Evolutionary conservation across 106 monocot genomes (phyloP).

Genomic region (Alisma plantagoaquatica): DNA sequence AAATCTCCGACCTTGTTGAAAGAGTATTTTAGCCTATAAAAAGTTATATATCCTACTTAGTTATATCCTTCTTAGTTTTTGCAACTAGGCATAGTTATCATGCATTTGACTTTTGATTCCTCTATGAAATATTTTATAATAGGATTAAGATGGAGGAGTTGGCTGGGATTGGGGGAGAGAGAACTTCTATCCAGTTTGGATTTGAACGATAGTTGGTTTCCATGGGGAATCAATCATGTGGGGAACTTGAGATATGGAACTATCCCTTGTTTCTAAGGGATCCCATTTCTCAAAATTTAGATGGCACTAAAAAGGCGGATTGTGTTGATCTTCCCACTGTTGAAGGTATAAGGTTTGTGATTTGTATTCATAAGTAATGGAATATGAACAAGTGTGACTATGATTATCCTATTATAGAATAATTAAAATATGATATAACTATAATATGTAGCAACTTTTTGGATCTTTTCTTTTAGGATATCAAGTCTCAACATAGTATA

Average conservation of each 20-base stretch:
- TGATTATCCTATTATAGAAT: background rate
- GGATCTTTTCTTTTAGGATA: background rate
- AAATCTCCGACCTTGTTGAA: constrained; percentile 35
- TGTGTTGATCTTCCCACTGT: constrained; percentile 38
- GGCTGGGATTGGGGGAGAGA: constrained; percentile 34
- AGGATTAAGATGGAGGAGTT: constrained; percentile 42
- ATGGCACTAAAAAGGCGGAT: constrained; percentile 37
- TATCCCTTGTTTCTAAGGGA: constrained; percentile 52
- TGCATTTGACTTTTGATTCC: background rate
- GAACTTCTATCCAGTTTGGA: constrained; percentile 21
- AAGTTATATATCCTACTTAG: too few species aligned
- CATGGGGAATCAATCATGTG: constrained; percentile 64
- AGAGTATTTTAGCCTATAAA: constrained; percentile 26
- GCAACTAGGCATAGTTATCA: background rate
- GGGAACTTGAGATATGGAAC: constrained; percentile 70
- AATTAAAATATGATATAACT: too few species aligned
- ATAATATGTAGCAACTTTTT: background rate
- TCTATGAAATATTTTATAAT: background rate
- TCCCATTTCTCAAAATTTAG: constrained; percentile 34
- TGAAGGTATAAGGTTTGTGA: constrained; percentile 18
- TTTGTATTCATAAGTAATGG: background rate
- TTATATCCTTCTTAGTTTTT: background rate
- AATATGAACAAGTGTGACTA: background rate
- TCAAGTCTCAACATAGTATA: background rate
- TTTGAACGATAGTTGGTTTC: constrained; percentile 48